phyloP scores from a whole-genome alignment of 148 eudicot species.

The Diospyros lotus region DNA sequence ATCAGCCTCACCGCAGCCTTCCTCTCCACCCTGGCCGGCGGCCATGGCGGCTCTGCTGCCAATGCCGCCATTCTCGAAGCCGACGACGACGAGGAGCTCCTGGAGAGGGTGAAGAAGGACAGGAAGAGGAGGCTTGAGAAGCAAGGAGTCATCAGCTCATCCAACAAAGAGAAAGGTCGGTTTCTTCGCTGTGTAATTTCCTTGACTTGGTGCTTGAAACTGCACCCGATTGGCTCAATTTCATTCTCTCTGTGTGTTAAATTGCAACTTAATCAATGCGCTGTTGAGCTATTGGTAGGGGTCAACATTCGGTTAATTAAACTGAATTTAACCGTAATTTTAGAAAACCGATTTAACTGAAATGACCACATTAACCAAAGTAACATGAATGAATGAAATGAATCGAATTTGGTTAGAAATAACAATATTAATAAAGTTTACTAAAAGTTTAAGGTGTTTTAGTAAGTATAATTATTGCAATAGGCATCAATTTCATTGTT shows the following conservation, averaged over 20 bases:
- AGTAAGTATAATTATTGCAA: too few species aligned
- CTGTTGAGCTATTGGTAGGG: background rate
- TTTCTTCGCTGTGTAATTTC: background rate
- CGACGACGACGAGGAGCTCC: slow-evolving; percentile 77
- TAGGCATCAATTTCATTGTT: too few species aligned
- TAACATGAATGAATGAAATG: too few species aligned
- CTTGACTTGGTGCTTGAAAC: background rate
- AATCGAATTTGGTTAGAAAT: too few species aligned
- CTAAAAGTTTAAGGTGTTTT: too few species aligned
- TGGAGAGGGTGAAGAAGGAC: slow-evolving; percentile 90
- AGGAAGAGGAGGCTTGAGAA: slow-evolving; percentile 87
- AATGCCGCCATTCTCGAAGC: slow-evolving; percentile 83
- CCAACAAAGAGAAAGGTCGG: slow-evolving; percentile 70
- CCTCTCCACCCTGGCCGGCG: slow-evolving; percentile 40
- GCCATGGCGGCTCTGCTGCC: slow-evolving; percentile 23
- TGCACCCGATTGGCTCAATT: background rate
- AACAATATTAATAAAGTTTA: too few species aligned
- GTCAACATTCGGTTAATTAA: background rate
- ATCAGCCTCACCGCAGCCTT: slow-evolving; percentile 47
- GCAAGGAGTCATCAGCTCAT: slow-evolving; percentile 64
- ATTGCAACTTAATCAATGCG: slow-evolving; percentile 1
- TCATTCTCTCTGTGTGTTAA: background rate
- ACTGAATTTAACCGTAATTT: background rate
- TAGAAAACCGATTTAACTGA: background rate
- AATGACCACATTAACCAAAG: too few species aligned